Evolutionary conservation across 2,329 filamentous ascomycete species (phyloP).

Genomic region (Arthroderma uncinatum): DNA sequence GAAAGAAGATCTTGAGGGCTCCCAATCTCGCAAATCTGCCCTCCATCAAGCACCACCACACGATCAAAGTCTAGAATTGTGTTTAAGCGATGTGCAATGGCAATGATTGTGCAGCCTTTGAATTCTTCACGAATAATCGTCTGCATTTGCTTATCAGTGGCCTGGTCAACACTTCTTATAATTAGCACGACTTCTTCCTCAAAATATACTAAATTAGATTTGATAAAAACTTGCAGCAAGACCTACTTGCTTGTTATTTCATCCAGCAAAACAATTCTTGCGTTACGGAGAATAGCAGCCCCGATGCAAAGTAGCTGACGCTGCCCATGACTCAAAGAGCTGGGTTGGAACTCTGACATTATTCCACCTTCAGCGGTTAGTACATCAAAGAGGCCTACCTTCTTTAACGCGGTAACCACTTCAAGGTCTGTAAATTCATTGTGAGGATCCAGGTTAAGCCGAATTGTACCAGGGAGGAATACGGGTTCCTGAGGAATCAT

Average conservation of each 20-base stretch:
- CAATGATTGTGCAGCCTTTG: slow-evolving; percentile 87
- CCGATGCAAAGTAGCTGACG: slow-evolving; percentile 7
- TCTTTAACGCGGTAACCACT: slow-evolving; percentile 29
- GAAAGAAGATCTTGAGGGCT: not conserved
- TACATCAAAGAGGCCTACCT: slow-evolving; percentile 28
- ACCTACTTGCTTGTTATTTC: slow-evolving; percentile 38
- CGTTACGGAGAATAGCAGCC: not conserved
- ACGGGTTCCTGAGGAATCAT: slow-evolving; percentile 97
- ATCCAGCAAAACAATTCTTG: slow-evolving; percentile 4
- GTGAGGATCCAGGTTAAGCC: slow-evolving; percentile 88
- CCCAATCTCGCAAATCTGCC: slow-evolving; percentile 25
- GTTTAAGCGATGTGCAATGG: slow-evolving; percentile 59
- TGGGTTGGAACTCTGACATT: not conserved
- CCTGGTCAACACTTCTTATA: slow-evolving; percentile 52
- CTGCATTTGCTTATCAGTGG: slow-evolving; percentile 51
- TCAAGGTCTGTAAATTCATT: slow-evolving; percentile 22
- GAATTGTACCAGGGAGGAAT: slow-evolving; percentile 81
- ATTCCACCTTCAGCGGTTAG: slow-evolving; percentile 27
- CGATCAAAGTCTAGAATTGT: slow-evolving; percentile 69
- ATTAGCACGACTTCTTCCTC: no score
- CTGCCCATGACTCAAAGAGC: not conserved
- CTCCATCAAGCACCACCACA: slow-evolving; percentile 84
- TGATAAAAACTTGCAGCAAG: no score
- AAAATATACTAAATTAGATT: no score
- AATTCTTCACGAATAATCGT: slow-evolving; percentile 45